Evolutionary conservation across 2,329 filamentous ascomycete species (phyloP), one percentile per base, ranked within the genome.

Genomic region (Hortaea werneckii): DNA sequence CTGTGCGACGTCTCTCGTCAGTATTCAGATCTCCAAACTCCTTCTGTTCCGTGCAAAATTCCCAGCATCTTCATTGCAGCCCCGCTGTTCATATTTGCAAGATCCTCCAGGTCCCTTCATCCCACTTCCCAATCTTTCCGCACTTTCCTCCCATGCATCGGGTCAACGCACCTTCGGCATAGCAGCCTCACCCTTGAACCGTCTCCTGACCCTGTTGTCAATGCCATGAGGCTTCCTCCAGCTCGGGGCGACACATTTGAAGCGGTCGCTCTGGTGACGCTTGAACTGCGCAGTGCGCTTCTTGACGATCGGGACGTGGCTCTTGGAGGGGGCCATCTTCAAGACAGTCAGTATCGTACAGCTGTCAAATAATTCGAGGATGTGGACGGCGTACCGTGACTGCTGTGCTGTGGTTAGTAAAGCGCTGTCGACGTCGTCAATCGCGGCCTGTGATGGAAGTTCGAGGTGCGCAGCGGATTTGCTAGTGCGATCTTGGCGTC

Each of bases 161-260:
- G 28, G 9, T 11, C 28, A 55, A 62, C 87, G 70, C 89, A 95
- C 90, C 79, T 88, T 94, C 75, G 92, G 92, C 90, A 98, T 96
- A 67, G 82, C 81, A 74, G 85, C 84, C 76, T 86, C 87, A 68
- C 92, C 87, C 76, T 87, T 88, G 81, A 98, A 98, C 62, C 92
- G 87, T 80, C 92, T 83, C 71, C 92, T 86, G 70, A 98, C 90
- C 67, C 86, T 79, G 79, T 89, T 94, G 78, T 98, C 92, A 75
- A 98, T 98, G 87, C 92, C 92, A 87, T 98, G 98, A 63, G 92
- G 92, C 82, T 96, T 98, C 77, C 92, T 85, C 92, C 92, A 98
- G 80, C 80, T 83, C 61, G 85, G 71, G 68, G 79, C 83, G 62
- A 96, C 83, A 70, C 92, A 83, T 78, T 83, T 95, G 80, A 94